Conservation (phyloP, 352 stramenopile species). For the Phytophthora crassamura region DNA sequence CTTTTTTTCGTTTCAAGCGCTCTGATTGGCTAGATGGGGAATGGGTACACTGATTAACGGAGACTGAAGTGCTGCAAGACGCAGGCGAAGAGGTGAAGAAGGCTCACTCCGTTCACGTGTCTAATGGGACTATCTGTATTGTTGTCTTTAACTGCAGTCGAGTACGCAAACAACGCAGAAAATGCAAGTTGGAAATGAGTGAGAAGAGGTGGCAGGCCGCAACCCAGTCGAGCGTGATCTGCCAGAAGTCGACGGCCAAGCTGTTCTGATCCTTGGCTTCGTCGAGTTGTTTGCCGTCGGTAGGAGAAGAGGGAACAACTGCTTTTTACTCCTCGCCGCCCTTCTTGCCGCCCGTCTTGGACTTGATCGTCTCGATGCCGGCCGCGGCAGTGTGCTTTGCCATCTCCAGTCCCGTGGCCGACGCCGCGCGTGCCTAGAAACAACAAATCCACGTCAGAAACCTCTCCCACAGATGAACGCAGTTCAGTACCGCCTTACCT, state of each 20-base stretch:
- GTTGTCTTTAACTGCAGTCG: constrained; percentile 31
- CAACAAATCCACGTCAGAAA: constrained; percentile 15
- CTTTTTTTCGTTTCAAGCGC: constrained; percentile 12
- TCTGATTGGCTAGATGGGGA: constrained; percentile 21
- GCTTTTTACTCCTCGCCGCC: constrained; percentile 44
- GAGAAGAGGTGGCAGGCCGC: constrained; percentile 17
- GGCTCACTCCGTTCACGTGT: constrained; percentile 3
- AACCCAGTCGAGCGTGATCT: constrained; percentile 8
- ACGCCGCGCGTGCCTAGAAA: constrained; percentile 63
- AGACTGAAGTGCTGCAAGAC: neutral
- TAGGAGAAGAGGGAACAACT: constrained; percentile 13
- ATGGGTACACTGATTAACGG: constrained; percentile 20
- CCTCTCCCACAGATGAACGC: neutral
- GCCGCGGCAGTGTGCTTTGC: constrained; percentile 78
- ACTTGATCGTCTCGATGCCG: constrained; percentile 80
- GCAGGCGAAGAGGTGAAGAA: neutral
- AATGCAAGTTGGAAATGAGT: constrained; percentile 24
- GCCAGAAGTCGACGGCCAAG: constrained; percentile 20
- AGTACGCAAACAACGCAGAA: constrained; percentile 36
- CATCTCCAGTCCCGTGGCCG: constrained; percentile 74
- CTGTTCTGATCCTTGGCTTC: constrained; percentile 20
- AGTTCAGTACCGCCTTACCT: constrained; percentile 39
- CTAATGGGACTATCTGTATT: constrained; percentile 47
- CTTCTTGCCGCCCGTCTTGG: constrained; percentile 77
- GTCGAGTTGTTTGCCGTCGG: constrained; percentile 4